Conservation (phyloP, 352 stramenopile species). For the Globisporangium irregulare region DNA sequence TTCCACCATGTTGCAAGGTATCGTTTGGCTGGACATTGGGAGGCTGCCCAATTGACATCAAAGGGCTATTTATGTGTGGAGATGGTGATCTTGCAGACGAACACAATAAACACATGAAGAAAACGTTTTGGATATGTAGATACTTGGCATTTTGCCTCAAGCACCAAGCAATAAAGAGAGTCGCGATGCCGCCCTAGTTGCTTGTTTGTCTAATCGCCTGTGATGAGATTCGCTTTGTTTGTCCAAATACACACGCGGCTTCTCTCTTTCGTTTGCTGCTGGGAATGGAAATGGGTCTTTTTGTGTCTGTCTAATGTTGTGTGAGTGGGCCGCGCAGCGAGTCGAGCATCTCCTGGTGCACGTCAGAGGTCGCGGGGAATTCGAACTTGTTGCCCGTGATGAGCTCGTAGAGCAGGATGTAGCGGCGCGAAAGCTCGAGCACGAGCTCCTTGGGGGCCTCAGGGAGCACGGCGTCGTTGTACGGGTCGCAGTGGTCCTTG, state of each 20-base stretch:
- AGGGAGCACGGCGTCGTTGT: conserved; percentile 94
- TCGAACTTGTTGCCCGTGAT: conserved; percentile 96
- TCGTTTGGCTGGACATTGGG: neutral
- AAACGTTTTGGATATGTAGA: neutral
- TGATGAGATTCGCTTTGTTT: neutral
- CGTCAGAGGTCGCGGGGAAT: conserved; percentile 50
- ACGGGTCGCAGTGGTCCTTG: conserved; percentile 97
- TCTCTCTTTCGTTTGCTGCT: neutral
- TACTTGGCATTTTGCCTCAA: neutral
- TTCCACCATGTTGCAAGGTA: neutral
- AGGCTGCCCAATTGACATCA: neutral
- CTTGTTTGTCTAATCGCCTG: too few species aligned
- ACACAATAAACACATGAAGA: neutral
- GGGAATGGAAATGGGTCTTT: neutral
- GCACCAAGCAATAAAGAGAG: neutral
- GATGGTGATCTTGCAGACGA: neutral
- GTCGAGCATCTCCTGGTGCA: conserved; percentile 49
- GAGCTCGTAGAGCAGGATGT: conserved; percentile 98
- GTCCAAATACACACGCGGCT: neutral
- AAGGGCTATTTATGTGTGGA: neutral
- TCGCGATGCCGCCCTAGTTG: too few species aligned
- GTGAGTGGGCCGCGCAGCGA: conserved; percentile 39
- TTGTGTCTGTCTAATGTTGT: conserved; percentile 5
- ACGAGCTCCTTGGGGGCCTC: conserved; percentile 96
- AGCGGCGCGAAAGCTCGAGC: conserved; percentile 94